Conservation (phyloP, 2,329 filamentous ascomycete species). For the Aureobasidium leucospermi region DNA sequence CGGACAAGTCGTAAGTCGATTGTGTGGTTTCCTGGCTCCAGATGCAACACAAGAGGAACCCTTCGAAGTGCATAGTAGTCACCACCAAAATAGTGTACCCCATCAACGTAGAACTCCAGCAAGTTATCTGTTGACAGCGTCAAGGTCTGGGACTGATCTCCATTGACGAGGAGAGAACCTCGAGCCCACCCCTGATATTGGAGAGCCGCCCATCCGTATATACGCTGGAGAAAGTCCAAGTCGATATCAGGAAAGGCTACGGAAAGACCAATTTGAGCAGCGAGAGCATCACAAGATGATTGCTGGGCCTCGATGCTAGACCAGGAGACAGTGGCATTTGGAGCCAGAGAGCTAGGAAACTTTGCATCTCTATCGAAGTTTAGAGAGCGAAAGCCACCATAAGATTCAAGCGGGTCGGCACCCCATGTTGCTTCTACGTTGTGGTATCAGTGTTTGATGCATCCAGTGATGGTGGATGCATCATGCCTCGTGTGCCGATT, state of each 20-base stretch:
- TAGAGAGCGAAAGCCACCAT: slow-evolving; percentile 46
- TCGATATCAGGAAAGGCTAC: slow-evolving; percentile 45
- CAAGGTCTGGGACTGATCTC: slow-evolving; percentile 27
- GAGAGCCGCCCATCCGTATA: slow-evolving; percentile 53
- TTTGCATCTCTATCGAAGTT: slow-evolving; percentile 33
- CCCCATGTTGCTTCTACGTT: slow-evolving; percentile 50
- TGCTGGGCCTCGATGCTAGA: slow-evolving; percentile 30
- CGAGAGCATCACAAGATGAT: slow-evolving; percentile 20
- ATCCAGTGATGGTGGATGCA: not conserved
- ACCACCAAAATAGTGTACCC: slow-evolving; percentile 47
- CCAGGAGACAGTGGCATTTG: slow-evolving; percentile 47
- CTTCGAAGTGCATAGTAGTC: slow-evolving; percentile 48
- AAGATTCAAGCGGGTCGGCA: slow-evolving; percentile 48
- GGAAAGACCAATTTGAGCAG: slow-evolving; percentile 33
- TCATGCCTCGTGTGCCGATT: slow-evolving; percentile 50
- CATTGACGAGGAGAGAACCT: slow-evolving; percentile 37
- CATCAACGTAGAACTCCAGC: slow-evolving; percentile 48
- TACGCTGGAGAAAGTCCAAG: slow-evolving; percentile 44
- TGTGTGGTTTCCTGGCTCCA: slow-evolving; percentile 43
- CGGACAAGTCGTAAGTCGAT: slow-evolving; percentile 48
- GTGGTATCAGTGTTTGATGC: slow-evolving; percentile 12
- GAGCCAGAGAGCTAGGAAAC: slow-evolving; percentile 45
- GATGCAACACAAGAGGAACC: slow-evolving; percentile 43
- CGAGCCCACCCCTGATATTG: slow-evolving; percentile 54
- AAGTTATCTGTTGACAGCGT: slow-evolving; percentile 41